Conservation (phyloP, 2,329 filamentous ascomycete species). For the Botrytis sinoallii region DNA sequence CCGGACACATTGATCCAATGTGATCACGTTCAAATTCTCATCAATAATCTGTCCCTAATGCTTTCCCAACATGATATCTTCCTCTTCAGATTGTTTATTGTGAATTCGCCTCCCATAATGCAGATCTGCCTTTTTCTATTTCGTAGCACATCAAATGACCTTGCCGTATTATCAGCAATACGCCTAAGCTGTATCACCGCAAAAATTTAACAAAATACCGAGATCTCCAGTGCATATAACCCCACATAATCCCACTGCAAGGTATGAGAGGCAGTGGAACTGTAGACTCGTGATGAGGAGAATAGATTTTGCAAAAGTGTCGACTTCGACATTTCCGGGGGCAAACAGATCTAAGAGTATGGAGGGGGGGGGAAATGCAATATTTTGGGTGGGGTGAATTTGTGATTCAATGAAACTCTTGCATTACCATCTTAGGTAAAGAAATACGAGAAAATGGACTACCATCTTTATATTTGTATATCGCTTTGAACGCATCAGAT, state of each 20-base stretch:
- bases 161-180: not conserved
- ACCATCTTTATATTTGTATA: not conserved
- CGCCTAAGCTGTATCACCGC: not conserved
- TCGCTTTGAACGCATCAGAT: not conserved
- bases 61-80: not conserved
- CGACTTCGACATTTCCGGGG: not conserved
- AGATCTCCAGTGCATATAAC: conserved; percentile 2
- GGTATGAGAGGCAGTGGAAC: not conserved
- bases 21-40: not conserved
- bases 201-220: not conserved
- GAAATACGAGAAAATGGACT: not conserved
- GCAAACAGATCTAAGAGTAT: not conserved
- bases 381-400: not conserved
- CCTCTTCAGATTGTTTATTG: not conserved
- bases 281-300: not conserved
- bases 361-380: not conserved
- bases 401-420: not conserved
- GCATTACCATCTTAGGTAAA: not conserved
- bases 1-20: not conserved
- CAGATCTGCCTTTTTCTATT: not conserved
- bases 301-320: not conserved
- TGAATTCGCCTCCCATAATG: not conserved
- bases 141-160: not conserved
- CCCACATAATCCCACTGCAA: not conserved
- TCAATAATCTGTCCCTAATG: not conserved